Base-by-base conservation (phyloP, 2,329 filamentous ascomycete species). In the Albophoma yamanashiensis region DNA sequence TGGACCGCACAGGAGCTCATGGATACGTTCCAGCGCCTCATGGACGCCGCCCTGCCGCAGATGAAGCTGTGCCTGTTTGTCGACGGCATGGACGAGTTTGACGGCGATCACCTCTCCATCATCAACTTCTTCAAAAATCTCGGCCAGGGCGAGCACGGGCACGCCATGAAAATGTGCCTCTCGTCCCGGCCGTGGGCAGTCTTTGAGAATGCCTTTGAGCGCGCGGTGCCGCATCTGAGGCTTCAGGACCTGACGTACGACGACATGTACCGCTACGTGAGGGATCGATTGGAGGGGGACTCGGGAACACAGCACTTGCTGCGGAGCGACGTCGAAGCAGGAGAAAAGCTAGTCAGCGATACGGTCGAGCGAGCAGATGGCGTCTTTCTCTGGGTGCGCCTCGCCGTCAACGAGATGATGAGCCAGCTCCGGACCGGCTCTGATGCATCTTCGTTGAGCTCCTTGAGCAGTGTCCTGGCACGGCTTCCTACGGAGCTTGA, bases 31-130 rank as follows among this genome's bases (percentile, higher is more conserved):
- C 57, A 64, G 12, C n/a, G 39, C 1, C 66, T 71, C 11, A 60
- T 70, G 20, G 61, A 67, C 2, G 59, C 59, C 0, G 67, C 63
- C 0, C 58, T 69, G 58, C 61, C 59, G 20, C 58, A 20, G 0
- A 66, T 62, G 52, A 69, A 64, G 12, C 61, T 72, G 4, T 72
- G 70, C 3, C 58, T 68, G 0, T 70, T 74, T 20, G 63, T 74
- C 0, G 72, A 74, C 17, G 72, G 72, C 0, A 62, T 74, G 1
- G 71, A 73, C 31, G 72, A 74, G 56, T 74, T 73, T 45, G 68
- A 70, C 4, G 71, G 71, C 0, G 62, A 72, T 3, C 67, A 71
- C 17, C n/a, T 55, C 0, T 59, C 62, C 2, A 65, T 74, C 0
- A 67, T 72, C 1, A 45, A 67, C 2, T 68, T 74, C 39, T 67